A percentile compares a stretch with the other conserved stretches of the same genome.
Evolutionary conservation across 1,139 yeast genomes (phyloP).

Genomic region (Pichia inconspicua): DNA sequence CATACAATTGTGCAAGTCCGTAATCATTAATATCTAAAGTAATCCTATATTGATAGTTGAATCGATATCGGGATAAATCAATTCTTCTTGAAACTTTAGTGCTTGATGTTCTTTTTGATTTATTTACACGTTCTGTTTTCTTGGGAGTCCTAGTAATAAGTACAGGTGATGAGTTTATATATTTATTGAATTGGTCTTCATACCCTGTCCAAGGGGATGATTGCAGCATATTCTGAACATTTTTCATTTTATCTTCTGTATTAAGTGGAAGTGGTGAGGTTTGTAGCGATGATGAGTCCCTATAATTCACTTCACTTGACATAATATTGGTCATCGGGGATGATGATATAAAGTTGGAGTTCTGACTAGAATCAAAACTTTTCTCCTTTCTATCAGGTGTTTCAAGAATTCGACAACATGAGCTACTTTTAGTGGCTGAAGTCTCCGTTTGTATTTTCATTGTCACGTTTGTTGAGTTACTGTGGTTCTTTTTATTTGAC

Average conservation of each 20-base stretch:
- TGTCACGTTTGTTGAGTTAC: background rate
- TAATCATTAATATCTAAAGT: constrained; percentile 8
- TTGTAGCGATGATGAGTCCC: constrained; percentile 10
- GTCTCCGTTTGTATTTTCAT: background rate
- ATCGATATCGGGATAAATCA: background rate
- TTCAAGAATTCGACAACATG: background rate
- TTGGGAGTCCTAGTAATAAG: constrained; percentile 1
- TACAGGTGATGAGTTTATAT: constrained; percentile 14
- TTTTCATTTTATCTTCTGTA: background rate
- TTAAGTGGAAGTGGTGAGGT: constrained; percentile 13
- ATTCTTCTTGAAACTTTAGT: background rate
- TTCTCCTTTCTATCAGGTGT: background rate
- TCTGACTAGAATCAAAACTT: background rate
- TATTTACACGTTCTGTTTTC: background rate
- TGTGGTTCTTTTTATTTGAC: background rate
- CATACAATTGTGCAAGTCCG: constrained; percentile 10
- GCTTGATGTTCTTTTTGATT: background rate
- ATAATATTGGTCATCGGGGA: constrained; percentile 12
- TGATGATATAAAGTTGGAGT: constrained; percentile 3
- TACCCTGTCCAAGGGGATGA: background rate
- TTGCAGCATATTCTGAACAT: background rate
- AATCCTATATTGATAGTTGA: constrained; percentile 7
- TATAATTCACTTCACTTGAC: constrained; percentile 5
- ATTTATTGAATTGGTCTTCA: constrained; percentile 9
- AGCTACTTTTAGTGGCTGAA: background rate